Evolutionary conservation across 139 green algal genomes (phyloP).

Genomic region (Closterium sp.): DNA sequence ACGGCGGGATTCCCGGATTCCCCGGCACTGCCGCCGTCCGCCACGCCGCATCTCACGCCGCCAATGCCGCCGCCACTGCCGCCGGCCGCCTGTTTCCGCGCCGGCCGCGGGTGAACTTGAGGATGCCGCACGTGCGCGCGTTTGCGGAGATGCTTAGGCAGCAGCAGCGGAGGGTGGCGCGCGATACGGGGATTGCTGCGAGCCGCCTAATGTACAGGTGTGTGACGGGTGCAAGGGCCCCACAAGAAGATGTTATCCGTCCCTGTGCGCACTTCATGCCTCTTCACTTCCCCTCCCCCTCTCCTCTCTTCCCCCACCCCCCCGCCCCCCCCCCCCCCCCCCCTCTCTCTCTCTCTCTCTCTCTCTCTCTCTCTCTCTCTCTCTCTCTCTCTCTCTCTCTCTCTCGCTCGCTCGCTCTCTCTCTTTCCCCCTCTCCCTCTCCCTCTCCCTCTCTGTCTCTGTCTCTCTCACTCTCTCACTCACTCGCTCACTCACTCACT

Average conservation of each 20-base stretch:
- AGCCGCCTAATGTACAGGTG: neutral
- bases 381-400: neutral
- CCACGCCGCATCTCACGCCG: neutral
- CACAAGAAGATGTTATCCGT: no score
- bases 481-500: neutral
- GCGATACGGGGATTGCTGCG: neutral
- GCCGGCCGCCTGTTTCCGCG: neutral
- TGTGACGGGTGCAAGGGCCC: no score
- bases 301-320: no score
- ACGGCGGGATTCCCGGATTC: neutral
- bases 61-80: neutral
- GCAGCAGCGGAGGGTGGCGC: neutral
- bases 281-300: neutral
- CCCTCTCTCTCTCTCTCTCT: neutral
- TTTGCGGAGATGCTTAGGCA: neutral
- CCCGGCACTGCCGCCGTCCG: neutral
- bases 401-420: neutral
- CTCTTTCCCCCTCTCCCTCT: neutral
- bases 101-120: neutral
- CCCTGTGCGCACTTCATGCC: neutral
- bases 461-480: neutral
- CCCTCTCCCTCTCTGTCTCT: neutral
- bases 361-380: neutral
- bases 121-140: neutral
- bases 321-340: no score